Percentiles rank a stretch among this genome's conserved stretches.
These are phyloP conservation scores for Dinochytrium kinnereticum DNA, from an alignment of 371 early-diverging fungal species.

Conservation along the genomic window DNA sequence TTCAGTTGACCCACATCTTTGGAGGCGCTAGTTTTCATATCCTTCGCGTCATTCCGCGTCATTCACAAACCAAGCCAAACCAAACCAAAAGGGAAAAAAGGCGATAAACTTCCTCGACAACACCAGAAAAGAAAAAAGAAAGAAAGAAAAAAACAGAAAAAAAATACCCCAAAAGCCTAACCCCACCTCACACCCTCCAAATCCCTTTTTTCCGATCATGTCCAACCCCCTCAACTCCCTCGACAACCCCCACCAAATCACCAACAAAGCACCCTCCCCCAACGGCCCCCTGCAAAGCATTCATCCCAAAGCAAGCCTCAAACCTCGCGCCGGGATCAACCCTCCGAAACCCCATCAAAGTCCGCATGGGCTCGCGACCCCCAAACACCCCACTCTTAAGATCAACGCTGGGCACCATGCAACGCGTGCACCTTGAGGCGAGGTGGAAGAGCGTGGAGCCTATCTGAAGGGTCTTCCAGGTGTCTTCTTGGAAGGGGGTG, in stretches of 20 bases:
- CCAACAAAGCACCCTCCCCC: constrained; percentile 25
- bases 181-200: constrained; percentile 18
- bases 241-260: constrained; percentile 39
- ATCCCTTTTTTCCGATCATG: constrained; percentile 29
- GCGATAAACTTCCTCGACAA: no score
- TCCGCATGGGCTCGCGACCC: constrained; percentile 31
- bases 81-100: no score
- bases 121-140: background rate
- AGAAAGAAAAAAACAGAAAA: background rate
- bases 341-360: constrained; percentile 45
- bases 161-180: background rate
- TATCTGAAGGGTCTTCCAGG: constrained; percentile 25
- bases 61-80: no score
- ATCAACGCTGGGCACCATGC: constrained; percentile 48
- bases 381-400: constrained; percentile 31
- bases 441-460: constrained; percentile 22
- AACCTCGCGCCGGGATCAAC: constrained; percentile 48
- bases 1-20: no score
- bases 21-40: no score
- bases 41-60: no score
- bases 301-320: constrained; percentile 51
- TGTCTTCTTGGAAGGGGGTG: constrained; percentile 39
- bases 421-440: constrained; percentile 48
- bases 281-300: constrained; percentile 25
- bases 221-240: constrained; percentile 8